Percentiles rank a stretch among this genome's conserved stretches.
Conservation (phyloP, 2,329 filamentous ascomycete genomes). For the Colletotrichum sp. region DNA sequence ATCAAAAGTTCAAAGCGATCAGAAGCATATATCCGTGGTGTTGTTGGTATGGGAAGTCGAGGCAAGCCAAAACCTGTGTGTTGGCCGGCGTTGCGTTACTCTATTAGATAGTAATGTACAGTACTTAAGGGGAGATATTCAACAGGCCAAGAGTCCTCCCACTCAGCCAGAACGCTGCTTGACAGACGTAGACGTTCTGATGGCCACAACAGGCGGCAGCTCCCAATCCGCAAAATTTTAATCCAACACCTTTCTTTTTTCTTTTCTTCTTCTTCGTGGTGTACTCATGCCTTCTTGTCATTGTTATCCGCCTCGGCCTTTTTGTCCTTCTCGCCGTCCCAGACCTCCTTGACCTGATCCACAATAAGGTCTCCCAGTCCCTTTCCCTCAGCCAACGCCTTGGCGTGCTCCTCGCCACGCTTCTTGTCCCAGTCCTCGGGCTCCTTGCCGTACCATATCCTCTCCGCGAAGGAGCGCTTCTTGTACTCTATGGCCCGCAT, state of each 20-base stretch:
- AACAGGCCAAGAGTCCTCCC: not conserved
- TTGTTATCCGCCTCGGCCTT: constrained; percentile 13
- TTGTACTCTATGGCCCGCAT: constrained; percentile 29
- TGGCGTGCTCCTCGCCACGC: constrained; percentile 55
- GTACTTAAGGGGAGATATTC: constrained; percentile 4
- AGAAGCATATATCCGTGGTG: not conserved
- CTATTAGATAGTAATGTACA: constrained; percentile 7
- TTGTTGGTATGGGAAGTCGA: not conserved
- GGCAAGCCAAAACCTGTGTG: not conserved
- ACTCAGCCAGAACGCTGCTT: not conserved
- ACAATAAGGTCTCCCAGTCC: constrained; percentile 62
- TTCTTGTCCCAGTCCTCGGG: constrained; percentile 59
- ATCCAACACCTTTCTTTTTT: too few species aligned
- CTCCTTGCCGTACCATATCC: constrained; percentile 65
- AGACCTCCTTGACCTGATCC: constrained; percentile 63
- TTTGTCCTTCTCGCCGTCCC: constrained; percentile 32
- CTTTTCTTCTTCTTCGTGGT: not conserved
- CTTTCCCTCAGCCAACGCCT: constrained; percentile 60
- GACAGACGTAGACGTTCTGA: not conserved
- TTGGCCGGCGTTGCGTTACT: not conserved
- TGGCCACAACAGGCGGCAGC: not conserved
- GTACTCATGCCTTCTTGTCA: constrained; percentile 19
- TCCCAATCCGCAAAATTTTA: not conserved
- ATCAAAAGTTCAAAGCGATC: not conserved
- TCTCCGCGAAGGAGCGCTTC: constrained; percentile 40